Evolutionary conservation across 1,284 basidiomycete genomes (phyloP).

Genomic region (Fistulinella cinereoalba): DNA sequence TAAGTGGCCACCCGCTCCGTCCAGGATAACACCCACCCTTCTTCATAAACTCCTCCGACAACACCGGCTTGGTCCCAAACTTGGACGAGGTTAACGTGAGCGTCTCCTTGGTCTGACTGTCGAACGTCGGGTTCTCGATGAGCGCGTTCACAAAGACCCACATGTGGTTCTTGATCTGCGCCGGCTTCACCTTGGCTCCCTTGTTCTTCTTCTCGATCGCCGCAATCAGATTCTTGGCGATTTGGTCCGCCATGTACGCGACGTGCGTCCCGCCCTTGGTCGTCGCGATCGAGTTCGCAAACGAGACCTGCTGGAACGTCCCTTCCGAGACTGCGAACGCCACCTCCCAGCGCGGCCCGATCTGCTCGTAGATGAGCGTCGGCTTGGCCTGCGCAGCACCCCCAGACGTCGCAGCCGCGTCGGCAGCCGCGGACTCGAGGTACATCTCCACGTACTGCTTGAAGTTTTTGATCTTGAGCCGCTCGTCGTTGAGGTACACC

Average conservation of each 20-base stretch:
- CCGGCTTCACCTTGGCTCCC: slow-evolving; percentile 86
- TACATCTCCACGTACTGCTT: slow-evolving; percentile 98
- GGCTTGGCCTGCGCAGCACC: slow-evolving; percentile 77
- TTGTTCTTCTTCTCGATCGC: slow-evolving; percentile 97
- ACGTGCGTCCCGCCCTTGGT: slow-evolving; percentile 98
- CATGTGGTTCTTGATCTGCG: slow-evolving; percentile 96
- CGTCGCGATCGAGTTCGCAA: slow-evolving; percentile 97
- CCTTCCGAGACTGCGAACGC: slow-evolving; percentile 95
- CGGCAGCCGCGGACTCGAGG: slow-evolving; percentile 67
- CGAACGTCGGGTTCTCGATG: slow-evolving; percentile 98
- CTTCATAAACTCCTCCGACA: slow-evolving; percentile 94
- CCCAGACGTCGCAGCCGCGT: slow-evolving; percentile 62
- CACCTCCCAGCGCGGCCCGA: slow-evolving; percentile 89
- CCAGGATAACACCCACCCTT: slow-evolving; percentile 61
- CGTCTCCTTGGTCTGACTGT: slow-evolving; percentile 99
- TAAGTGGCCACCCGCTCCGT: slow-evolving; percentile 9
- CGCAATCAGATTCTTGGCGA: slow-evolving; percentile 80
- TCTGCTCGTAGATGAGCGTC: slow-evolving; percentile 79
- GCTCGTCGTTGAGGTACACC: slow-evolving; percentile 91
- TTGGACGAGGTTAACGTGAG: slow-evolving; percentile 87
- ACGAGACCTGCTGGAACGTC: slow-evolving; percentile 91
- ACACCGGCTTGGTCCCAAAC: slow-evolving; percentile 82
- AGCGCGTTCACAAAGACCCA: slow-evolving; percentile 98
- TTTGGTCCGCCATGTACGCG: slow-evolving; percentile 81
- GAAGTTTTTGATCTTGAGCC: slow-evolving; percentile 93